These are phyloP conservation scores for Daldinia sp. DNA, from an alignment of 2,329 filamentous ascomycete species.

Conservation along the genomic window DNA sequence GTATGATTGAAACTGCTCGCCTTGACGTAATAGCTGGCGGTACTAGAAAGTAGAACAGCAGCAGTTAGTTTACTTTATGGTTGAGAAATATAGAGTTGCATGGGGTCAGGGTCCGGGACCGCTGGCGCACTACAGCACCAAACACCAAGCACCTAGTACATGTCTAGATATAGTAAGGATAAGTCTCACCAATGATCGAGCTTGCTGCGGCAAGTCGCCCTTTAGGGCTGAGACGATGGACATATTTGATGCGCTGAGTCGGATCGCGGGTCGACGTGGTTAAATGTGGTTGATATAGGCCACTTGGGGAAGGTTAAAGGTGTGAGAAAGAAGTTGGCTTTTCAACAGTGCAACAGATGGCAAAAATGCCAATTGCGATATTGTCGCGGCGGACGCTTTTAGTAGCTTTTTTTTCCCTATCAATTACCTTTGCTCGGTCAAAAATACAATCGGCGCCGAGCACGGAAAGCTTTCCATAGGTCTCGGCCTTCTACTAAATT, in stretches of 20 bases:
- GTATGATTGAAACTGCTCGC: conserved; percentile 89
- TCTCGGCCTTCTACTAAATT: conserved; percentile 25
- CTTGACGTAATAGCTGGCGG: conserved; percentile 88
- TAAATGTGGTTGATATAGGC: conserved; percentile 2
- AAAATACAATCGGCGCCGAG: conserved; percentile 47
- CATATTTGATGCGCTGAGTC: conserved; percentile 43
- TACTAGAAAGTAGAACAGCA: conserved; percentile 68
- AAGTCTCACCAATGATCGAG: conserved; percentile 65
- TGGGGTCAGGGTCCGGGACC: background rate
- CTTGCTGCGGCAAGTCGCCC: conserved; percentile 69
- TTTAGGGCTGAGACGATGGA: conserved; percentile 56
- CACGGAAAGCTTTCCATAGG: conserved; percentile 17
- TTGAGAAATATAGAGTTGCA: background rate
- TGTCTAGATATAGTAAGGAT: conserved; percentile 11
- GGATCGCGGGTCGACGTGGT: background rate
- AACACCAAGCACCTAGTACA: background rate
- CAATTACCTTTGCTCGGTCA: conserved; percentile 38
- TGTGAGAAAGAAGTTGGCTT: background rate
- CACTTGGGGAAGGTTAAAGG: background rate
- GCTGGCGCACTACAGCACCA: conserved; percentile 28
- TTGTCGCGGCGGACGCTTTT: conserved; percentile 12
- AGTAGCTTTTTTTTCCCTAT: conserved; percentile 25
- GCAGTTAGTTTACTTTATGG: conserved; percentile 20
- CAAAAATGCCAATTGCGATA: conserved; percentile 38
- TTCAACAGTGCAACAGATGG: conserved; percentile 33